Evolutionary conservation across 352 stramenopile genomes (phyloP).

Genomic region (Hyaloperonospora arabidopsidis): DNA sequence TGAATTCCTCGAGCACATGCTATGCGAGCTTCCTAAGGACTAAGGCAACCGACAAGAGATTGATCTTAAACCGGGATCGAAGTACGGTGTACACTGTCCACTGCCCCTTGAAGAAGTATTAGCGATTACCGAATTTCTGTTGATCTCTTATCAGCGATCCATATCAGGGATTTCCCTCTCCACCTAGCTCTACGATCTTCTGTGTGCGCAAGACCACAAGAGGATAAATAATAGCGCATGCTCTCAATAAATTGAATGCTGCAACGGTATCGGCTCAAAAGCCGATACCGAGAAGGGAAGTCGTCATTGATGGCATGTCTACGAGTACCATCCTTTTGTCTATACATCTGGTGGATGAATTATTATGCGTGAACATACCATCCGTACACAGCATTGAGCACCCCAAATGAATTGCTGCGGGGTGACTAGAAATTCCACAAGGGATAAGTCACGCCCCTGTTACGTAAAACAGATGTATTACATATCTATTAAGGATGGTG

Average conservation of each 20-base stretch:
- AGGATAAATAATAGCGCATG: not conserved
- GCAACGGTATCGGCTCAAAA: too few relatives aligned
- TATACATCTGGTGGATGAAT: not conserved
- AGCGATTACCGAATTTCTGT: not conserved
- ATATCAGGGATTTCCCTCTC: not conserved
- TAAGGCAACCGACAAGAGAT: not conserved
- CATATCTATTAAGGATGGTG: not conserved
- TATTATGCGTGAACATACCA: not conserved
- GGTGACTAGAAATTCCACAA: too few relatives aligned
- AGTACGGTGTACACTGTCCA: not conserved
- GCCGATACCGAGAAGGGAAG: too few relatives aligned
- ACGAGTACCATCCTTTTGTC: not conserved
- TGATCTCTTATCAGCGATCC: not conserved
- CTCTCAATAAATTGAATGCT: not conserved
- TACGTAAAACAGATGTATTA: not conserved
- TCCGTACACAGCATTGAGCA: not conserved
- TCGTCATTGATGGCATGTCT: not conserved
- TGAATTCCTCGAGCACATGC: not conserved
- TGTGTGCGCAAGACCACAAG: not conserved
- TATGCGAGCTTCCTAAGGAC: not conserved
- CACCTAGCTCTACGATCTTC: not conserved
- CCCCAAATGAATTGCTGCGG: not conserved
- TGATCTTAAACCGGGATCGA: not conserved
- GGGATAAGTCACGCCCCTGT: too few relatives aligned
- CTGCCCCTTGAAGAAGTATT: not conserved